Evolutionary conservation across 1,284 basidiomycete species (phyloP), one percentile per base, ranked within the genome.

Genomic region (Tilletia walkeri): DNA sequence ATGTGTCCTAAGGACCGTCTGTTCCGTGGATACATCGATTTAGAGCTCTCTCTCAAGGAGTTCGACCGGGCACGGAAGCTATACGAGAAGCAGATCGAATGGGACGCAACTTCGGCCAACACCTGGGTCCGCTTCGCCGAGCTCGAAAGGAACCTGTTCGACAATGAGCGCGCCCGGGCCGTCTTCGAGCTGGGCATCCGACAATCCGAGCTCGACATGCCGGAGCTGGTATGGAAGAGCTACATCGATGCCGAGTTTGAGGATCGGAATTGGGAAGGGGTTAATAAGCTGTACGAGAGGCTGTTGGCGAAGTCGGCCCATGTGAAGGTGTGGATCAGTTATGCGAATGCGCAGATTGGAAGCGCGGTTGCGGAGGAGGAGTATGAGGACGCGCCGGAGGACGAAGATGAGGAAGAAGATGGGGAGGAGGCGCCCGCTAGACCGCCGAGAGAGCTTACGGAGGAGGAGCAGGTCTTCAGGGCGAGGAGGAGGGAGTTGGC

Each of bases 211-310:
- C 87, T 99, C 53, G 94, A 96, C 70, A 98, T 98, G 94, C 96
- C 96, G 2, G 96, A 99, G 84, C 87, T 97, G 12, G 88, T 97
- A 0, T 84, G 83, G 81, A 86, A 88, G 84, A 92, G 93, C 3
- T 99, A 94, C 85, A 94, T 99, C 85, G 95, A 99, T 85, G 94
- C 94, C 77, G 94, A 95, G 84, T 91, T 93, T 76, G 93, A 95
- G 70, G 94, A 96, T 84, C 92, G 94, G 75, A 94, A 98, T 80
- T 89, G 94, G 70, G 92, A 92, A 74, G 88, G 89, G 47, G 91
- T 92, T 1, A 87, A 95, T 39, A 87, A 88, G n/a, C 84, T 99
- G 68, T 99, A 96, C 84, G 94, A 98, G 85, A 88, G 94, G 36
- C 88, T 99, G 20, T 87, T 97, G 67, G 86, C 89, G 61, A 87